phyloP scores from a whole-genome alignment of 2,329 filamentous ascomycete genomes.

The Gnomoniopsis sp. region DNA sequence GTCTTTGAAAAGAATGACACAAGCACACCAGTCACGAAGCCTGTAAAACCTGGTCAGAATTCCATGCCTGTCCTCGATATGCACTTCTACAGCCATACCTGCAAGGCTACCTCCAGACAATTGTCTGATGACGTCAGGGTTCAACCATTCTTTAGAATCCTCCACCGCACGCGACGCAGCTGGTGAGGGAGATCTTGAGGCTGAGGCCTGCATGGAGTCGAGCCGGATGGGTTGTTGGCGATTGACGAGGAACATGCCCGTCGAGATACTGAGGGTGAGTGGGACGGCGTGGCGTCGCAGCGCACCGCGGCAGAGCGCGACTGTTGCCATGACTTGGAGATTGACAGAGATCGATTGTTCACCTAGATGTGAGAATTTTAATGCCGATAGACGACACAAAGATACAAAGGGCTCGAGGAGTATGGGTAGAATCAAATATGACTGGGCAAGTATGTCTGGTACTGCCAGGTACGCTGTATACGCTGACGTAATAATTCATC shows the following conservation, averaged over 20 bases:
- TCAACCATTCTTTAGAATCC: constrained; percentile 23
- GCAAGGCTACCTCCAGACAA: constrained; percentile 53
- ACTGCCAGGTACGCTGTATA: background rate
- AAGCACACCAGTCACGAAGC: constrained; percentile 60
- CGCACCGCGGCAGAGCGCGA: constrained; percentile 20
- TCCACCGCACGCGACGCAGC: constrained; percentile 20
- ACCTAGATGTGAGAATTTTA: background rate
- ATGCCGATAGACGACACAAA: background rate
- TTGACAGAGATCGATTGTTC: too few relatives aligned
- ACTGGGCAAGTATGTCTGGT: background rate
- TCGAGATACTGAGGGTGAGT: constrained; percentile 23
- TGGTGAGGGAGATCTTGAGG: constrained; percentile 8
- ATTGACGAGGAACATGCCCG: constrained; percentile 21
- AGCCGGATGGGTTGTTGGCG: constrained; percentile 29
- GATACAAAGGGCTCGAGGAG: background rate
- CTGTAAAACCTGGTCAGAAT: constrained; percentile 31
- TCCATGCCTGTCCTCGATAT: background rate
- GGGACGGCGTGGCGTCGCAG: constrained; percentile 22
- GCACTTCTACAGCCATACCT: constrained; percentile 30
- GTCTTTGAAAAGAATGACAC: constrained; percentile 70
- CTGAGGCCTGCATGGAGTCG: constrained; percentile 19
- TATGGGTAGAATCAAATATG: background rate
- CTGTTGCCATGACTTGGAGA: constrained; percentile 9
- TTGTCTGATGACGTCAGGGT: constrained; percentile 40
- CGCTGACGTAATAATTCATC: background rate